Evolutionary conservation across 768 basidiomycete species (phyloP), one percentile per base, ranked within the genome.

Genomic region (Pisolithus microcarpus): DNA sequence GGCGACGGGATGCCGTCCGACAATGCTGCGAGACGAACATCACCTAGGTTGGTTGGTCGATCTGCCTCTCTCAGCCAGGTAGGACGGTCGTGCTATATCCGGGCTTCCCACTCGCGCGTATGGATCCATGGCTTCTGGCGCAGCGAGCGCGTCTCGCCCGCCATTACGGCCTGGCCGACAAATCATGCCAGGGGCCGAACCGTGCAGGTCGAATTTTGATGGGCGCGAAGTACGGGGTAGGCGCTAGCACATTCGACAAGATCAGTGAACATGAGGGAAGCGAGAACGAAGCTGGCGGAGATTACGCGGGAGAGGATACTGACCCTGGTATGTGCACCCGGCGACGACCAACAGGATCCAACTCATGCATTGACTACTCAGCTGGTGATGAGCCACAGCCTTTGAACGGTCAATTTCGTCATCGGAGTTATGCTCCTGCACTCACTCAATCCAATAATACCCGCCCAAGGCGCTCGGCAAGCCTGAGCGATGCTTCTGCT

Each of bases 381-480:
- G 66, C 63, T 54, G 61, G 61, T 44, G 67, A 65, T 34, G 65
- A 66, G 15, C 58, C 56, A 52, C 67, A 65, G 31, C 49, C 53
- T 4, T 47, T 31, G 19, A 67, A 65, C 49, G 63, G 58, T 18
- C 28, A 49, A 10, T 45, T 53, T 48, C 67, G 64, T 51, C 66
- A 61, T 31, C 61, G 66, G 23, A 65, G 38, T 45, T 58, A 68
- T 30, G 62, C 34, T 24, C 55, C 60, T 23, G 49, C 66, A 46
- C 52, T 55, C 43, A 43, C 61, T 38, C 69, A 71, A 51, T 77
- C 78, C 28, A 70, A 72, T 10, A 70, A 58, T 52, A 72, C 73
- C n/a, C 78, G 85, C 36, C 79, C 84, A 45, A 73, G 87, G 51
- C 76, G 87, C 50, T 88, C 86, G n/a, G 84, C 84, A 15, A 87